These are phyloP conservation scores for Soucietia sequanensis DNA, from an alignment of 805 yeast genomes.

Conservation along the genomic window DNA sequence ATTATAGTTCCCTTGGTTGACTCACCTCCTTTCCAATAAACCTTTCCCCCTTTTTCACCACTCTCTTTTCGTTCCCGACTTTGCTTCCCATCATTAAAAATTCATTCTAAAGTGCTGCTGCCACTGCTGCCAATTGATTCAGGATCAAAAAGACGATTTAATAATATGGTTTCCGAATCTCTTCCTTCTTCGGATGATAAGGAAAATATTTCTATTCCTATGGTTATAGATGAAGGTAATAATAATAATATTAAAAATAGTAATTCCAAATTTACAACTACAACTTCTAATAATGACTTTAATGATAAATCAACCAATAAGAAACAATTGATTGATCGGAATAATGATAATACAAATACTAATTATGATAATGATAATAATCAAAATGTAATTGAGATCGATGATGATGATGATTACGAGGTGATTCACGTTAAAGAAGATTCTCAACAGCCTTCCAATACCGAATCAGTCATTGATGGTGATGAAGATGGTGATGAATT, in stretches of 20 bases:
- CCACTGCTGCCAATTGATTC: conserved; percentile 2
- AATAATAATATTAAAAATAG: background rate
- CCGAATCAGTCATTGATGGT: conserved; percentile 17
- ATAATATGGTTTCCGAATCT: conserved; percentile 10
- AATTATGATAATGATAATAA: background rate
- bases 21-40: too few species aligned
- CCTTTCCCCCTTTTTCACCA: too few species aligned
- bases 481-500: conserved; percentile 12
- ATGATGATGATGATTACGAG: conserved; percentile 8
- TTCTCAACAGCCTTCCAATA: too few species aligned
- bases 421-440: conserved; percentile 11
- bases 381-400: conserved; percentile 11
- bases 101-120: background rate
- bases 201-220: conserved; percentile 5
- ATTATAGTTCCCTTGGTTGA: too few species aligned
- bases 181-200: conserved; percentile 9
- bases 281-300: too few species aligned
- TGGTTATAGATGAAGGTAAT: background rate
- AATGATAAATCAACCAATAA: conserved; percentile 1
- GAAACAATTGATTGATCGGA: conserved; percentile 2
- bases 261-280: background rate
- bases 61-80: too few species aligned
- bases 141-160: conserved; percentile 8
- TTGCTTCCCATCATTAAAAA: too few species aligned
- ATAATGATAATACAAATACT: background rate